Conservation (phyloP, 2,329 filamentous ascomycete species). For the Tolypocladium ophioglossoides region DNA sequence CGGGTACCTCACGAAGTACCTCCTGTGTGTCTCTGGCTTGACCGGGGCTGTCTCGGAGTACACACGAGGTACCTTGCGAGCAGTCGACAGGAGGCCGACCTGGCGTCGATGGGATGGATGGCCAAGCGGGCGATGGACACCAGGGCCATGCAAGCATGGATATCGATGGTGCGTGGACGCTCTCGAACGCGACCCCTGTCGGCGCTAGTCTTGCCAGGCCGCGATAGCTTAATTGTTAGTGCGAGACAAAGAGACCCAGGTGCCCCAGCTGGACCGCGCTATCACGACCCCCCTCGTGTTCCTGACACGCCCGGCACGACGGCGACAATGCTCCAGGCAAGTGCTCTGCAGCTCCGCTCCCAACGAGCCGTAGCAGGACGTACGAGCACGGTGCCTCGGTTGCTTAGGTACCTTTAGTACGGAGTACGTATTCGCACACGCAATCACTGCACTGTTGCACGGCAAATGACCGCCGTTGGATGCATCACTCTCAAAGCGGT, state of each 20-base stretch:
- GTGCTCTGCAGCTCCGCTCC: neutral
- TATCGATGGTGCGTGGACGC: neutral
- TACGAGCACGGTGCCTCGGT: too few relatives aligned
- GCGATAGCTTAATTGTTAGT: constrained; percentile 6
- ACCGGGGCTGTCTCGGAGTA: too few relatives aligned
- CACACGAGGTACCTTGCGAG: neutral
- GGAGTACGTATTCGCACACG: too few relatives aligned
- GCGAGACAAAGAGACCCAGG: neutral
- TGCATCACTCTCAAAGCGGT: neutral
- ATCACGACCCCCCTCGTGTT: neutral
- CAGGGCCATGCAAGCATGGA: neutral
- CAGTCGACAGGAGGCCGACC: too few relatives aligned
- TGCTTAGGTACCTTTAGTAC: too few relatives aligned
- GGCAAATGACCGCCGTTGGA: neutral
- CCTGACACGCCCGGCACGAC: neutral
- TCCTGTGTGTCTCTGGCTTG: too few relatives aligned
- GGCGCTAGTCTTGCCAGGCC: neutral
- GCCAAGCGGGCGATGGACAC: neutral
- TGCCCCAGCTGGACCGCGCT: neutral
- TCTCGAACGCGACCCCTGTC: constrained; percentile 4
- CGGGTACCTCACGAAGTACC: too few relatives aligned
- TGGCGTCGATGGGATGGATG: neutral
- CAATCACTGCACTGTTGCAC: neutral
- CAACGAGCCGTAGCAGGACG: too few relatives aligned
- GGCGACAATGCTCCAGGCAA: neutral